Base-by-base conservation (phyloP, 305 asterid species). In the Euphrasia arctica region DNA sequence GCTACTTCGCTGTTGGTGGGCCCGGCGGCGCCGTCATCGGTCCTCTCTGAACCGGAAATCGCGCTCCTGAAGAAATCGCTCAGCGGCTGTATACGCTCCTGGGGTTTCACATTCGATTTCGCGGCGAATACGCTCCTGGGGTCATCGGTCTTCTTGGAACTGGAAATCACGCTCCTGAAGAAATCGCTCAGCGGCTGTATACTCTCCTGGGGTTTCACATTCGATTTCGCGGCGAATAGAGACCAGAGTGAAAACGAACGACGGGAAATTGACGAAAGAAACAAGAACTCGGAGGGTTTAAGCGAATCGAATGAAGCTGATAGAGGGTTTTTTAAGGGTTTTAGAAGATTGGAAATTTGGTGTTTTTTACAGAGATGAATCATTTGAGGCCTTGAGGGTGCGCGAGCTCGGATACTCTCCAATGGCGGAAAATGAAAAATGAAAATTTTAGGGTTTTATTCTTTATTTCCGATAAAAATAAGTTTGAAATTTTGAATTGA, bases 121-220 rank as follows among this genome's bases (percentile, higher is more conserved):
- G 28, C 41, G 9, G 70, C 64, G 64, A 64, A 66, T 10, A 49
- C 22, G 22, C 22, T 18, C 22, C 22, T 18, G 22, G 22, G 22
- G 14, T 8, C 29, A 14, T 68, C 64, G 22, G 62, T 25, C 63
- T 65, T 73, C 54, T 64, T 77, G 9, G 75, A 25, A 5, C 78
- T 68, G 10, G 80, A 78, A 71, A 86, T 77, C 13, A 87, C 78
- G 66, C 75, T 85, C 73, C 76, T 79, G 83, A 80, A 86, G 75
- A 70, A 78, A 63, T 67, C 64, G 59, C 78, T 67, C 73, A 83
- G 61, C 28, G 82, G 75, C 34, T 74, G 68, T 60, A 43, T 59
- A 9, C 59, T 49, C 25, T 62, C 28, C 48, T 42, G 68, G 28
- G 25, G 52, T 60, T 71, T 70, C 27, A 63, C 71, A 27, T 58